A percentile compares a stretch with the other conserved stretches of the same genome.
Evolutionary conservation across 1,284 basidiomycete species (phyloP).

Genomic region (Abortiporus biennis): DNA sequence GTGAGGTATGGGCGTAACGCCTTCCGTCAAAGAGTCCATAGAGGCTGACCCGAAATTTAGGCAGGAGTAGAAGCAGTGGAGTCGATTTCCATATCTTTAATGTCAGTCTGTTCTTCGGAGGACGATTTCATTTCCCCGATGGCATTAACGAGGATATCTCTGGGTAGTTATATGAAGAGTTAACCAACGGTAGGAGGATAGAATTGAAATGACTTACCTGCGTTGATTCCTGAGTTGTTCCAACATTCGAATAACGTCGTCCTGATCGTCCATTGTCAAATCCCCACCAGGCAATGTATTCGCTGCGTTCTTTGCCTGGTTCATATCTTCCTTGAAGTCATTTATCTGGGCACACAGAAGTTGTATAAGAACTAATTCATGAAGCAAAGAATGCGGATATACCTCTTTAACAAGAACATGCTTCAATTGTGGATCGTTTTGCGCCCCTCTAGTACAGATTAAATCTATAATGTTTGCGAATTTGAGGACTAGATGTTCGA

Average conservation of each 20-base stretch:
- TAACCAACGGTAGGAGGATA: background rate
- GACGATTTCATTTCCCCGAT: slow-evolving; percentile 1
- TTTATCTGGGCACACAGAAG: slow-evolving; percentile 44
- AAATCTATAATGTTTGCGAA: no score
- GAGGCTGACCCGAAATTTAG: background rate
- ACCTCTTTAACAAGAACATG: background rate
- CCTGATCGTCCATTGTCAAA: slow-evolving; percentile 50
- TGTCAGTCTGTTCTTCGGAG: slow-evolving; percentile 5
- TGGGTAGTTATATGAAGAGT: background rate
- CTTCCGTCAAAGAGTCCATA: background rate
- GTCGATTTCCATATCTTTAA: slow-evolving; percentile 37
- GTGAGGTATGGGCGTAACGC: background rate
- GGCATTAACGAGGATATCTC: background rate
- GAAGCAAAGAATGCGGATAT: background rate
- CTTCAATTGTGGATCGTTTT: background rate
- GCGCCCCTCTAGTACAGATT: no score
- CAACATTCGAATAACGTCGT: slow-evolving; percentile 55
- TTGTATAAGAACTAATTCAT: background rate
- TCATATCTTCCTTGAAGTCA: slow-evolving; percentile 48
- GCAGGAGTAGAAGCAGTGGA: slow-evolving; percentile 41
- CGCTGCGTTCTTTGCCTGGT: slow-evolving; percentile 49
- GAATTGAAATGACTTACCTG: slow-evolving; percentile 30
- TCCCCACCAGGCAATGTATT: slow-evolving; percentile 54
- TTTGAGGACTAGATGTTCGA: no score
- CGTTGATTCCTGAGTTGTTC: slow-evolving; percentile 50